Conservation (phyloP, 2,329 filamentous ascomycete species). For the Hirsutella thompsonii region DNA sequence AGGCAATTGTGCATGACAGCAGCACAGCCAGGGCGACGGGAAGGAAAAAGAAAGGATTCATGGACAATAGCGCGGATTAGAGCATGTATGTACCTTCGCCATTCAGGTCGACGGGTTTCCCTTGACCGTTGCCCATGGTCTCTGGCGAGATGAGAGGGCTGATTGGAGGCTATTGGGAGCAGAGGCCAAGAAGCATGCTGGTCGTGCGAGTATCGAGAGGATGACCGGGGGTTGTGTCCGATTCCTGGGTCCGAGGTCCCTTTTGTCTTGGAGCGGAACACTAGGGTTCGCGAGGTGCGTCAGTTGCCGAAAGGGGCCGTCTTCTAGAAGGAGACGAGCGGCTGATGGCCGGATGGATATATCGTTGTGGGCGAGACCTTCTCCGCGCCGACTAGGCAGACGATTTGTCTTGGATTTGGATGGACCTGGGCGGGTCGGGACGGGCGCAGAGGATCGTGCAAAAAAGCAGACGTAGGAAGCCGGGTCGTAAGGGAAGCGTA, state of each 20-base stretch:
- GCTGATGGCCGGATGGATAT: neutral
- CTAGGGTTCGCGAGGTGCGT: slow-evolving; percentile 1
- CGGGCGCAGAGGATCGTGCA: too few relatives aligned
- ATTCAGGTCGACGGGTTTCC: slow-evolving; percentile 83
- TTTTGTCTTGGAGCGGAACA: neutral
- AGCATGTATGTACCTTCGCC: slow-evolving; percentile 67
- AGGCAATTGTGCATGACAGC: neutral
- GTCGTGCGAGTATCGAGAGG: slow-evolving; percentile 1
- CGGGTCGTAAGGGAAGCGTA: too few relatives aligned
- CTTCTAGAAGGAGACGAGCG: neutral
- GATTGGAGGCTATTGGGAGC: slow-evolving; percentile 10
- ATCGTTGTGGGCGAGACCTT: too few relatives aligned
- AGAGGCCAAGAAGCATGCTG: slow-evolving; percentile 13
- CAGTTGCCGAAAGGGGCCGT: neutral
- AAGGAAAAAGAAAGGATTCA: slow-evolving; percentile 1
- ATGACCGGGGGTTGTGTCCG: neutral
- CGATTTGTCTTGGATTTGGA: too few relatives aligned
- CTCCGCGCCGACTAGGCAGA: too few relatives aligned
- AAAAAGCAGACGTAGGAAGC: too few relatives aligned
- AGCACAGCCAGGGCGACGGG: slow-evolving; percentile 2
- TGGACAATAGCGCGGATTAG: neutral
- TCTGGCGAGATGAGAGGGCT: slow-evolving; percentile 11
- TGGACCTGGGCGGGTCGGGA: too few relatives aligned
- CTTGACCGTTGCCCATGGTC: slow-evolving; percentile 95
- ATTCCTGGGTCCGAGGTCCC: neutral